Evolutionary conservation across 495 filamentous ascomycete species (phyloP).

Genomic region (Podospora conica): DNA sequence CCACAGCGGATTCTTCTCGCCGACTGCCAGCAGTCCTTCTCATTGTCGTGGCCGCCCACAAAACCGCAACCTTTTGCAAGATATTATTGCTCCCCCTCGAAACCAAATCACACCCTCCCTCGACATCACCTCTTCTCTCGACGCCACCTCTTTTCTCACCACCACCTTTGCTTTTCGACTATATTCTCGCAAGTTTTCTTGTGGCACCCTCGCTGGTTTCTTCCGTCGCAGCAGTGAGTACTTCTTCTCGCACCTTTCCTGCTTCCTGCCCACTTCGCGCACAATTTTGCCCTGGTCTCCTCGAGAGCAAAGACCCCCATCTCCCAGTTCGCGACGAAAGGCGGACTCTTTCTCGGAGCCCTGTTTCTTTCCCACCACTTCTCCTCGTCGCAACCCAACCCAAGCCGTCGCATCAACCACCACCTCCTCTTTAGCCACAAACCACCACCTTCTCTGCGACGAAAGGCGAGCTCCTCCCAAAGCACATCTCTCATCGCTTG

Average conservation of each 20-base stretch:
- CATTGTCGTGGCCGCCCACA: background rate
- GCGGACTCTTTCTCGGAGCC: background rate
- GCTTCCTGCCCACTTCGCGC: too few relatives aligned
- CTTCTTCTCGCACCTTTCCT: background rate
- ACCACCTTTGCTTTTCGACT: background rate
- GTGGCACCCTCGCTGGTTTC: background rate
- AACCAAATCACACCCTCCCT: background rate
- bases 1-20: too few relatives aligned
- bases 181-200: background rate
- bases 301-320: background rate
- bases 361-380: background rate
- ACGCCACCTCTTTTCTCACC: background rate
- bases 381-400: background rate
- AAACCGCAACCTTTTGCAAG: background rate
- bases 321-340: too few relatives aligned
- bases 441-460: background rate
- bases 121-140: background rate
- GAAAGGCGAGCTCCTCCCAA: background rate
- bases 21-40: too few relatives aligned
- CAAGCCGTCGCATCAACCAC: background rate
- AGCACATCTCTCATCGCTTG: background rate
- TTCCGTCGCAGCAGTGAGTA: background rate
- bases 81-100: background rate
- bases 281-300: background rate
- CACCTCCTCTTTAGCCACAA: too few relatives aligned